These are phyloP conservation scores for Saitozyma podzolica DNA, from an alignment of 768 basidiomycete species.

Conservation along the genomic window DNA sequence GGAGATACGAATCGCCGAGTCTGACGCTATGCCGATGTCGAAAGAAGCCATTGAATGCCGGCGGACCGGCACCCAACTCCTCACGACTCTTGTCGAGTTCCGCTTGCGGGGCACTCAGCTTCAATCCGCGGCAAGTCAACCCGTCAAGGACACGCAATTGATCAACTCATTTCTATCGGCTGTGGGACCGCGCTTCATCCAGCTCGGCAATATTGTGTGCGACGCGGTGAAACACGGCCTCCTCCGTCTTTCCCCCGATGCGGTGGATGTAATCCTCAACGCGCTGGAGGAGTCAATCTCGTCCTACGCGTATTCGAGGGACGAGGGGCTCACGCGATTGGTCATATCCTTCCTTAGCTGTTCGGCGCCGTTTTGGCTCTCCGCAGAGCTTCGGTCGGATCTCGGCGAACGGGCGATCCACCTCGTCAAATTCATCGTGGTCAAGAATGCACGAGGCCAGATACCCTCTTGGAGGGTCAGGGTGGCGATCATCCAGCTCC, in stretches of 20 bases:
- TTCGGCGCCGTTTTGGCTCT: constrained; percentile 65
- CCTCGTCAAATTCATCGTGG: constrained; percentile 61
- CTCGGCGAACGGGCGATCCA: constrained; percentile 57
- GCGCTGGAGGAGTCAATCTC: constrained; percentile 60
- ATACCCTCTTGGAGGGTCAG: constrained; percentile 68
- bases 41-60: constrained; percentile 35
- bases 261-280: constrained; percentile 61
- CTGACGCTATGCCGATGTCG: constrained; percentile 39
- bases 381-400: constrained; percentile 48
- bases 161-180: constrained; percentile 51
- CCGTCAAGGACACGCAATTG: constrained; percentile 34
- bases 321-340: constrained; percentile 60
- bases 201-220: constrained; percentile 63
- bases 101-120: constrained; percentile 25
- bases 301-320: constrained; percentile 62
- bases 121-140: constrained; percentile 2
- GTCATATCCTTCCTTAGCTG: constrained; percentile 66
- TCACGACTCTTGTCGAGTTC: constrained; percentile 20
- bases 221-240: constrained; percentile 60
- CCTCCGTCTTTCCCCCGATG: constrained; percentile 60
- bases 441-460: constrained; percentile 54
- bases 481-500: constrained; percentile 60
- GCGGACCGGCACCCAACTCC: constrained; percentile 14
- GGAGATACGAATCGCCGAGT: constrained; percentile 38
- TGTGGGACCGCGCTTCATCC: constrained; percentile 59